Conservation (phyloP, 805 yeast genomes). For the Yarrowia bubula region DNA sequence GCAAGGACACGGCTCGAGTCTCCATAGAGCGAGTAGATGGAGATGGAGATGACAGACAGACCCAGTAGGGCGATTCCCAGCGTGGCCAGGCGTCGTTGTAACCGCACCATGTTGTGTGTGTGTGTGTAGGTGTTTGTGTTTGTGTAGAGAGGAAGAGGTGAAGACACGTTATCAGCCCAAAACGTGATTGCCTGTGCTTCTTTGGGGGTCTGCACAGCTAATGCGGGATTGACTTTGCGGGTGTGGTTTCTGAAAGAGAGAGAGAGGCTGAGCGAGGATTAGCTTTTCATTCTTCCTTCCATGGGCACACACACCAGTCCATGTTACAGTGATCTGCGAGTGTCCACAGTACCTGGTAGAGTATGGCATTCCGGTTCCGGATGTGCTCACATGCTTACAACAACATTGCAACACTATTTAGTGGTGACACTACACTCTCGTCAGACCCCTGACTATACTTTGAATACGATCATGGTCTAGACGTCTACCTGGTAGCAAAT, state of each 20-base stretch:
- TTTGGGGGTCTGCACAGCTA: not conserved
- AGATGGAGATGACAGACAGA: not conserved
- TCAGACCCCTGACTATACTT: not conserved
- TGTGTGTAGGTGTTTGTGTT: not conserved
- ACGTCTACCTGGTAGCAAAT: no score
- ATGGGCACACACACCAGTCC: no score
- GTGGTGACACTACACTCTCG: no score
- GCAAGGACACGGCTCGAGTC: slow-evolving; percentile 4
- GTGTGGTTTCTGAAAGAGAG: not conserved
- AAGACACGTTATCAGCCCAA: slow-evolving; percentile 7
- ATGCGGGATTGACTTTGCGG: slow-evolving; percentile 8
- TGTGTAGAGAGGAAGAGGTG: not conserved
- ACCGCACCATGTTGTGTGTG: slow-evolving; percentile 5
- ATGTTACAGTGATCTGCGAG: no score
- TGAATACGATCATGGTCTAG: not conserved
- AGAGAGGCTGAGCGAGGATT: not conserved
- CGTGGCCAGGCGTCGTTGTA: slow-evolving; percentile 8
- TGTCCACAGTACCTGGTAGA: no score
- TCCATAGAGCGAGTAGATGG: slow-evolving; percentile 5
- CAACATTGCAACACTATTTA: no score
- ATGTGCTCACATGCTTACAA: no score
- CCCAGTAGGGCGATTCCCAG: slow-evolving; percentile 11
- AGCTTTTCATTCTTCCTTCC: not conserved
- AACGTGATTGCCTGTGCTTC: not conserved
- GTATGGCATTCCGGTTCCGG: no score